phyloP scores from a whole-genome alignment of 2,329 filamentous ascomycete genomes.

The Apiospora hydei region DNA sequence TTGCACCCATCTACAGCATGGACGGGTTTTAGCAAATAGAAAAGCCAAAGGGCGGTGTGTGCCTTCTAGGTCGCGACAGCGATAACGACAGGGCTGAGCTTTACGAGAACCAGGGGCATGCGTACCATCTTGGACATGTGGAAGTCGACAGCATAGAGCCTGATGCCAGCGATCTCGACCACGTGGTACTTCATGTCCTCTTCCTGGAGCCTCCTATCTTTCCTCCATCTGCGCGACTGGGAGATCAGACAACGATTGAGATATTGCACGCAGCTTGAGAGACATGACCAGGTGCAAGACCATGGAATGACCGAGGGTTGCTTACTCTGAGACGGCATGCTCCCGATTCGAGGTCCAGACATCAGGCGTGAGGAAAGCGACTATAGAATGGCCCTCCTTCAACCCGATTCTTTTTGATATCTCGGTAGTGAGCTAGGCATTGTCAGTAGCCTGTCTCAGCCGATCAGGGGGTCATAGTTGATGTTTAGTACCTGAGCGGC shows the following conservation, averaged over 20 bases:
- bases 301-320: background rate
- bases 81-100: background rate
- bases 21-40: background rate
- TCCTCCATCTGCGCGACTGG: conserved; percentile 34
- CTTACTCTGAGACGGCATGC: conserved; percentile 43
- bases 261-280: background rate
- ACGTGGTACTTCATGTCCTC: conserved; percentile 48
- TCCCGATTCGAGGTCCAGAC: conserved; percentile 36
- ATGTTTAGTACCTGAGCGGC: conserved; percentile 40
- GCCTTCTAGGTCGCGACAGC: background rate
- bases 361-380: conserved; percentile 41
- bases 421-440: conserved; percentile 45
- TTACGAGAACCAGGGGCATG: background rate
- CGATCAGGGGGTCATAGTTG: too few species aligned
- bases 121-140: conserved; percentile 42
- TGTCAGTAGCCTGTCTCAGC: background rate
- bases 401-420: conserved; percentile 44
- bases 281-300: background rate
- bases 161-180: conserved; percentile 50
- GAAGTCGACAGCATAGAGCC: conserved; percentile 54
- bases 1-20: conserved; percentile 39
- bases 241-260: background rate
- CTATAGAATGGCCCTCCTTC: conserved; percentile 36
- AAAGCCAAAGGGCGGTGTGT: background rate
- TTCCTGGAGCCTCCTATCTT: conserved; percentile 43